A percentile compares a stretch with the other conserved stretches of the same genome.
phyloP scores from a whole-genome alignment of 208 protist genomes.

The Balamuthia mandrillaris region DNA sequence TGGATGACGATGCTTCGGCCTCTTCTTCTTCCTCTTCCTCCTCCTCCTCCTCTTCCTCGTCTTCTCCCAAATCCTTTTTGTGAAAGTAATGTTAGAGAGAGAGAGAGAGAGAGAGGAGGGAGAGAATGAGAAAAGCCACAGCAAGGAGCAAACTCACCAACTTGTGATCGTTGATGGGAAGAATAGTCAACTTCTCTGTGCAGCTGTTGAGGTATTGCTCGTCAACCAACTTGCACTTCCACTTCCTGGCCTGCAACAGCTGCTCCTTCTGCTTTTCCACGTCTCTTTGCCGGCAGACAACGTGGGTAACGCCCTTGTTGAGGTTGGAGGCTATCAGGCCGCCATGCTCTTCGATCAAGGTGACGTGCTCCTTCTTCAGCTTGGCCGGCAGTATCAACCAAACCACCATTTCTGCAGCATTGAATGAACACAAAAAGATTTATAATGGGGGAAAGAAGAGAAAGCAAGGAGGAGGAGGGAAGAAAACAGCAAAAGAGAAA shows the following conservation, averaged over 20 bases:
- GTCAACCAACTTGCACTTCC: too few relatives aligned
- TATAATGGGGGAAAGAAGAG: background rate
- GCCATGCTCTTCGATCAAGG: background rate
- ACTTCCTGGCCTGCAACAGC: background rate
- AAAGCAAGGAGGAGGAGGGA: slow-evolving; percentile 5
- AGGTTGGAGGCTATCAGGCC: background rate
- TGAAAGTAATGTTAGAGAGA: slow-evolving; percentile 31
- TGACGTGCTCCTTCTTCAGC: background rate
- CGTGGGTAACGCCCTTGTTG: background rate
- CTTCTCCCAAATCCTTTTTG: background rate
- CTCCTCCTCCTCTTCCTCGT: background rate
- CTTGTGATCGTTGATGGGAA: too few relatives aligned
- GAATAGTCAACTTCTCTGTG: background rate
- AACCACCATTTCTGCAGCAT: background rate
- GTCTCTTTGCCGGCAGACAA: background rate
- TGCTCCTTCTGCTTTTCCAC: background rate
- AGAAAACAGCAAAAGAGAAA: background rate
- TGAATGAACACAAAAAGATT: background rate
- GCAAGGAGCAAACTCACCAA: too few relatives aligned
- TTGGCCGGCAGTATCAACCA: background rate
- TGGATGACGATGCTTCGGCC: background rate
- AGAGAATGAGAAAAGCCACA: background rate
- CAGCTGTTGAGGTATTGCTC: background rate
- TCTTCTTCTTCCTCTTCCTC: background rate
- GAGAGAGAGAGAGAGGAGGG: slow-evolving; percentile 37